Base-by-base conservation (phyloP, 106 monocot species). In the Platanthera zijinensis region DNA sequence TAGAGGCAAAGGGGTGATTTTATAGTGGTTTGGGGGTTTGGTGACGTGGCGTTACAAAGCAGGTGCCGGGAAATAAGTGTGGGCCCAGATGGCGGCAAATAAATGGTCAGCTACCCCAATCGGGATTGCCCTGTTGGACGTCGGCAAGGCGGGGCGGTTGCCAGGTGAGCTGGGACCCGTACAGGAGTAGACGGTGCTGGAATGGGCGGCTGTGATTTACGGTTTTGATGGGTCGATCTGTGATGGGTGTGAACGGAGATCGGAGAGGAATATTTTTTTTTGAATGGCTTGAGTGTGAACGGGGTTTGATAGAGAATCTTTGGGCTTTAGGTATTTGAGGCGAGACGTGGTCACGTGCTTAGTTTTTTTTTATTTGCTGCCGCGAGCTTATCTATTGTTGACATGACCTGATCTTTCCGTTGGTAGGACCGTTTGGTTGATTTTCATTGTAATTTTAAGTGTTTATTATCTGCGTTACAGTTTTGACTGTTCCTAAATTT, bases 191-290 rank as follows among this genome's bases (percentile, higher is more conserved):
- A 30, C 62, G 62, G 62, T 63, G 45, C 32, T 2, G 15, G 32
- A 48, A 48, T 18, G 70, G 70, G 48, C 70, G 70, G 70, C 6
- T 13, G 48, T 8, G 70, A 70, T 70, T 48, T 6, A 7, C 6
- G 70, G 5, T 39, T 10, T 39, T 10, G 39, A 11, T 53, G 32
- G 39, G 67, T 39, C 30, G 8, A 47, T 70, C 8, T 2, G 2
- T 15, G 48, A 70, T 70, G 48, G 0, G 70, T 70, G 70, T 70
- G 70, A 70, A 70, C 15, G 70, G 17, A 47, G 70, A 25, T 48
- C 1, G 1, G 0, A 13, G 22, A 12, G 67, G 67, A 67, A 67
- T 67, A 67, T 67, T 30, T 61, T 30, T 61, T 66, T 67, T 10
- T 30, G 5, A 39, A 0, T 12, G 67, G 3, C 4, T 10, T 6